Conservation (phyloP, 495 filamentous ascomycete genomes). For the Lasiosphaeria miniovina region DNA sequence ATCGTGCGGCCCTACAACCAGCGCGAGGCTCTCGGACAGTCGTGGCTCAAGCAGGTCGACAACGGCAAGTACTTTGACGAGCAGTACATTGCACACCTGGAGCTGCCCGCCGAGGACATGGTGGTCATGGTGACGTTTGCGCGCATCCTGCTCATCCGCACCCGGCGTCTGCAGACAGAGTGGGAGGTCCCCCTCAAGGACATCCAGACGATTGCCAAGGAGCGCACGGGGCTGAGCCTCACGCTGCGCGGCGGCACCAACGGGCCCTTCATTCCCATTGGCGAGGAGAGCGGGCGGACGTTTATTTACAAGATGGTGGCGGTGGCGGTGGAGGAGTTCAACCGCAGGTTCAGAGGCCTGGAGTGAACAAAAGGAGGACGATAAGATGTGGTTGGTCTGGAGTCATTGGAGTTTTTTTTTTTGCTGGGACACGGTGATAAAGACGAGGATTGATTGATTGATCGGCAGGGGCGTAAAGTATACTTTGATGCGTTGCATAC, state of each 20-base stretch:
- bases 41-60: slow-evolving; percentile 97
- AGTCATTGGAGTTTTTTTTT: too few relatives aligned
- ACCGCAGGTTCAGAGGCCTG: slow-evolving; percentile 48
- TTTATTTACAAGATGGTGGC: slow-evolving; percentile 72
- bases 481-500: too few relatives aligned
- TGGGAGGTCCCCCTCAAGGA: slow-evolving; percentile 97
- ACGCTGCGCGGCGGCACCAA: slow-evolving; percentile 85
- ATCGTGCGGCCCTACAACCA: slow-evolving; percentile 94
- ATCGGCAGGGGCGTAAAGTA: too few relatives aligned
- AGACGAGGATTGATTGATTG: too few relatives aligned
- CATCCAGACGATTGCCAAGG: slow-evolving; percentile 94
- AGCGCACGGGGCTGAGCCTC: slow-evolving; percentile 88
- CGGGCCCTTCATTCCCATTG: slow-evolving; percentile 91
- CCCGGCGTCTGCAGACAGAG: slow-evolving; percentile 76
- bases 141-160: slow-evolving; percentile 85
- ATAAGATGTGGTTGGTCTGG: too few relatives aligned
- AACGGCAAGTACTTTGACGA: slow-evolving; percentile 97
- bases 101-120: slow-evolving; percentile 85
- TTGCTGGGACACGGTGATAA: too few relatives aligned
- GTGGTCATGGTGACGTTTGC: slow-evolving; percentile 93
- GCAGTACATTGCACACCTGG: slow-evolving; percentile 93
- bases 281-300: slow-evolving; percentile 80
- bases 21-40: slow-evolving; percentile 93
- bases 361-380: slow-evolving; percentile 23
- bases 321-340: slow-evolving; percentile 57